Evolutionary conservation across 352 stramenopile species (phyloP), one percentile per base, ranked within the genome.

Genomic region (Hyaloperonospora brassicae): DNA sequence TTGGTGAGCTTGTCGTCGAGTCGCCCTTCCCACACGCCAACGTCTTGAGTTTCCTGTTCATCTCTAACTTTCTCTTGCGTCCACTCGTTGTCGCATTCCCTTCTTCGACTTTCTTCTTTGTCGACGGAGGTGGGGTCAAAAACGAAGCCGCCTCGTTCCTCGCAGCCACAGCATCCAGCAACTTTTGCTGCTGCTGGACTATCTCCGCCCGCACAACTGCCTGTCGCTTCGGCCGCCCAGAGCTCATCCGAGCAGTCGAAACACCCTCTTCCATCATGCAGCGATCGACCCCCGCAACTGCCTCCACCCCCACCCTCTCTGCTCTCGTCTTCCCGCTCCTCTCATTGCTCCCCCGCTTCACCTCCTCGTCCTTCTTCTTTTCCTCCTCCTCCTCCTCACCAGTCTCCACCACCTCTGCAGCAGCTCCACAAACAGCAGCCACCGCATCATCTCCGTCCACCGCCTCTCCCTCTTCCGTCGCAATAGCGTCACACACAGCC

Each of bases 141-240:
- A n/a, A n/a, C n/a, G n/a, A n/a, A n/a, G n/a, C n/a, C n/a, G n/a
- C n/a, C n/a, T n/a, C n/a, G n/a, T n/a, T n/a, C n/a, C n/a, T n/a
- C n/a, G n/a, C n/a, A n/a, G n/a, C n/a, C n/a, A n/a, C n/a, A n/a
- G n/a, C n/a, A n/a, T n/a, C n/a, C n/a, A n/a, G n/a, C n/a, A n/a
- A n/a, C n/a, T n/a, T n/a, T n/a, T 72, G 61, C n/a, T 76, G 64
- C 23, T 73, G 64, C 52, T 58, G 62, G 21, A 59, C 17, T 25
- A 76, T 75, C 48, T 86, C 73, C 5, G 73, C 66, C 3, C 56
- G 59, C 17, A 88, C 43, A 30, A 76, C 79, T 1, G 72, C 76
- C 46, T 79, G 65, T 35, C 77, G 72, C 56, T 82, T 90, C 2
- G 71, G 67, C 6, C 79, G 73, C 34, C 73, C 66, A 14, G 71